Evolutionary conservation across 2,329 filamentous ascomycete genomes (phyloP), one percentile per base, ranked within the genome.

Genomic region (Sporothrix dimorphospora): DNA sequence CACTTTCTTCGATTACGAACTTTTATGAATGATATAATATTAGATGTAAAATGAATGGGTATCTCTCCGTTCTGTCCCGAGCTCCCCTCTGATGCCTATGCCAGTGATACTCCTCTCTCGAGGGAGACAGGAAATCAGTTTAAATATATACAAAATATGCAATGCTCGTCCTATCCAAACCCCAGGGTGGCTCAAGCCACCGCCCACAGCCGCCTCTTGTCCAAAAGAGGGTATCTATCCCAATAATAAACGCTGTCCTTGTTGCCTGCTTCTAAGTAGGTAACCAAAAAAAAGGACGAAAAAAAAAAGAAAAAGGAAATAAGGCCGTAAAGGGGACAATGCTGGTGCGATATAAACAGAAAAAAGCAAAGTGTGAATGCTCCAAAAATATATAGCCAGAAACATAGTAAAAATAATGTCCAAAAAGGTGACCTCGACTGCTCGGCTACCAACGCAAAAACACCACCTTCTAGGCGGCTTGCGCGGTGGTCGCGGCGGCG

Each of bases 21-120:
- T n/a, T n/a, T n/a, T n/a, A n/a, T n/a, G 40, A 34, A 45, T n/a
- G 8, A 55, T 42, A 65, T 70, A 24, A 30, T 40, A 38, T n/a
- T 51, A 57, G 45, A 51, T 51, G 34, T 19, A 24, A 14, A 21
- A n/a, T 3, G 3, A 47, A 70, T 59, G 68, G 69, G 69, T 71
- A 71, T 71, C 69, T 65, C 61, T 65, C 59, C 38, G 21, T 21
- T 19, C 59, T 38, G 38, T 45, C 38, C 38, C 59, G 21, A 27
- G 16, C 27, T 27, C 21, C 38, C 21, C 24, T 21, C 21, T 19
- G 21, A 40, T 40, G 38, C 6, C 11, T 45, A 19, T 65, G 38
- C 59, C 14, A 27, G 14, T 27, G 34, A 45, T 12, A 24, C 8
- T 38, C 59, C 9, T 65, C 38, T 65, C 59, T 24, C 19, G 5